Percentiles rank a stretch among this genome's conserved stretches.
Evolutionary conservation across 441 rosid species (phyloP).

Genomic region (Gossypium aridum): DNA sequence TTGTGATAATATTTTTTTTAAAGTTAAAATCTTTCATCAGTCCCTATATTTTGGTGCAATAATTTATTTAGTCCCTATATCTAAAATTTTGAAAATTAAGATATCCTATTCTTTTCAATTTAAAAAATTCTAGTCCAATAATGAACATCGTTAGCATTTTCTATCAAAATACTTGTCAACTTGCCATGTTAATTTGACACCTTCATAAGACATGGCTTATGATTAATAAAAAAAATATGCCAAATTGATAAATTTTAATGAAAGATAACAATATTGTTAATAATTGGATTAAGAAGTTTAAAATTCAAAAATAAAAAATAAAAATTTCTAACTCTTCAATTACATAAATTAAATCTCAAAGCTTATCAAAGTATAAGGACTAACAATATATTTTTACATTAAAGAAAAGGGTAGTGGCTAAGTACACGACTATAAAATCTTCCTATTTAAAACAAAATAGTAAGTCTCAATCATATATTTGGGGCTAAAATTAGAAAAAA

Average conservation of each 20-base stretch:
- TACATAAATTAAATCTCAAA: neutral
- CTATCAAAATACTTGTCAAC: no score
- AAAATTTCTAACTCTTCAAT: neutral
- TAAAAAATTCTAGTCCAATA: no score
- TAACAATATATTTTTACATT: neutral
- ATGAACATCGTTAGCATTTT: no score
- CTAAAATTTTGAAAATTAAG: neutral
- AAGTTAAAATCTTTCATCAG: neutral
- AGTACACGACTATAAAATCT: neutral
- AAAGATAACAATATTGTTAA: neutral
- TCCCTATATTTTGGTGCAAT: no score
- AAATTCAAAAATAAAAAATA: neutral
- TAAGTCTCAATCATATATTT: neutral
- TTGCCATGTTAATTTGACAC: no score
- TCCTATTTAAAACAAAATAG: neutral
- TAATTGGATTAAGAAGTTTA: neutral
- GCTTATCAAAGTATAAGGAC: neutral
- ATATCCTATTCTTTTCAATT: no score
- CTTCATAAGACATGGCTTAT: no score
- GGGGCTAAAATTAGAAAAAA: neutral
- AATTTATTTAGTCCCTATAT: neutral
- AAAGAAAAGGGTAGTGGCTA: neutral
- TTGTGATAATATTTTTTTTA: neutral
- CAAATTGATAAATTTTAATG: no score
- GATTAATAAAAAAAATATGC: no score